Percentiles rank a stretch among this genome's conserved stretches.
phyloP scores from a whole-genome alignment of 2,329 filamentous ascomycete species.

The Teratosphaeria destructans region DNA sequence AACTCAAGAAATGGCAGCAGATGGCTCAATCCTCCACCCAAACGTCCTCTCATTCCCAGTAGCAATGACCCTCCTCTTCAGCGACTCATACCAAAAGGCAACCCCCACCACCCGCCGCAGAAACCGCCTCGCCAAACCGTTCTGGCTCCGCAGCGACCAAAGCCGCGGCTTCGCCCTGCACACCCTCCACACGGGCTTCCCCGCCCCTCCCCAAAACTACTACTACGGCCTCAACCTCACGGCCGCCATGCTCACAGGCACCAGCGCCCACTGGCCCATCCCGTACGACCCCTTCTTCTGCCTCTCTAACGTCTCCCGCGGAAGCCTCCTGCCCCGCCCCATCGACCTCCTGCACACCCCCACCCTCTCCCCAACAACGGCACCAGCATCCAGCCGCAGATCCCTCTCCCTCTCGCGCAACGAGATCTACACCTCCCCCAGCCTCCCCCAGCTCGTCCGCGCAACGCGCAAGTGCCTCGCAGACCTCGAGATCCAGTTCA shows the following conservation, averaged over 20 bases:
- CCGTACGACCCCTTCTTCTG: constrained; percentile 15
- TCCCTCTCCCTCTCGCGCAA: background rate
- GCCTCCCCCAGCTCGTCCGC: constrained; percentile 7
- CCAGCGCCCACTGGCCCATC: constrained; percentile 11
- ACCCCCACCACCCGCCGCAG: background rate
- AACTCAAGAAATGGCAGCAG: background rate
- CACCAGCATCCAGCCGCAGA: constrained; percentile 4
- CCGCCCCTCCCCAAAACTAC: background rate
- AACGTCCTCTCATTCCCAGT: background rate
- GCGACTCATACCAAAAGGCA: background rate
- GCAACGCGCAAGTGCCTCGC: constrained; percentile 10
- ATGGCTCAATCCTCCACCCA: constrained; percentile 5
- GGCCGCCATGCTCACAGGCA: constrained; percentile 2
- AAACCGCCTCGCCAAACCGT: background rate
- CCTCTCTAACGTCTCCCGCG: constrained; percentile 10
- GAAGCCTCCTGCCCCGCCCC: constrained; percentile 7
- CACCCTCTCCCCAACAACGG: background rate
- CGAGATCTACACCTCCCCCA: background rate
- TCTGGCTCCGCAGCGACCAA: background rate
- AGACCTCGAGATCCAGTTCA: constrained; percentile 7
- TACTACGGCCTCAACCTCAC: constrained; percentile 1
- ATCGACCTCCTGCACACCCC: constrained; percentile 8
- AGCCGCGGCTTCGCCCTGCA: background rate
- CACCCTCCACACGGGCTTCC: constrained; percentile 2
- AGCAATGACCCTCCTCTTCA: background rate